These are phyloP conservation scores for Phytophthora rubi DNA, from an alignment of 352 stramenopile species.

Conservation along the genomic window DNA sequence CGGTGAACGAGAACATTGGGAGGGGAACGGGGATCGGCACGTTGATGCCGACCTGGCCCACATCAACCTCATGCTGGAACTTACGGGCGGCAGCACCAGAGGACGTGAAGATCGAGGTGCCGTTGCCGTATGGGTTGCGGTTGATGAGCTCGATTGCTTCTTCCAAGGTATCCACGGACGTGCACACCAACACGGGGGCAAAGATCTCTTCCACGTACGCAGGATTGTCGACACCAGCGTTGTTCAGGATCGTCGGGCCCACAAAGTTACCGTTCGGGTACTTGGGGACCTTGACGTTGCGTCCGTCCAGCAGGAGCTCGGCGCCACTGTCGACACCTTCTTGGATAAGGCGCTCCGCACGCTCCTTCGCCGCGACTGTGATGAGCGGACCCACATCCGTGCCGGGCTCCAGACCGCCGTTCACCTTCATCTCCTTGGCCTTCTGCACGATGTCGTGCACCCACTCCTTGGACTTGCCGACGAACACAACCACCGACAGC, in stretches of 20 bases:
- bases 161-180: constrained; percentile 93
- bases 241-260: constrained; percentile 93
- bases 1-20: constrained; percentile 98
- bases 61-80: constrained; percentile 97
- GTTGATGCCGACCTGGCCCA: constrained; percentile 97
- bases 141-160: constrained; percentile 97
- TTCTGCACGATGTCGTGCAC: constrained; percentile 92
- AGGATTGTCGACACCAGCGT: constrained; percentile 84
- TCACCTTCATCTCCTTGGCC: constrained; percentile 92
- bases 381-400: constrained; percentile 92
- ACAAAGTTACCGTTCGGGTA: constrained; percentile 97
- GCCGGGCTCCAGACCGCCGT: constrained; percentile 77
- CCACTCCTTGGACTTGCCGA: constrained; percentile 94
- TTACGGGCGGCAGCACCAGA: constrained; percentile 94
- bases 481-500: constrained; percentile 95
- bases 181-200: constrained; percentile 94
- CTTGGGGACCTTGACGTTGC: constrained; percentile 88
- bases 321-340: constrained; percentile 91
- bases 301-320: constrained; percentile 92
- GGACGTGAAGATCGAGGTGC: constrained; percentile 96
- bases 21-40: constrained; percentile 97
- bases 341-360: constrained; percentile 91
- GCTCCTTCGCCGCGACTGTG: constrained; percentile 85
- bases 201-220: constrained; percentile 98
- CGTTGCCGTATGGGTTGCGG: constrained; percentile 97